Conservation (phyloP, 2,329 filamentous ascomycete genomes). For the Colletotrichum camelliae region DNA sequence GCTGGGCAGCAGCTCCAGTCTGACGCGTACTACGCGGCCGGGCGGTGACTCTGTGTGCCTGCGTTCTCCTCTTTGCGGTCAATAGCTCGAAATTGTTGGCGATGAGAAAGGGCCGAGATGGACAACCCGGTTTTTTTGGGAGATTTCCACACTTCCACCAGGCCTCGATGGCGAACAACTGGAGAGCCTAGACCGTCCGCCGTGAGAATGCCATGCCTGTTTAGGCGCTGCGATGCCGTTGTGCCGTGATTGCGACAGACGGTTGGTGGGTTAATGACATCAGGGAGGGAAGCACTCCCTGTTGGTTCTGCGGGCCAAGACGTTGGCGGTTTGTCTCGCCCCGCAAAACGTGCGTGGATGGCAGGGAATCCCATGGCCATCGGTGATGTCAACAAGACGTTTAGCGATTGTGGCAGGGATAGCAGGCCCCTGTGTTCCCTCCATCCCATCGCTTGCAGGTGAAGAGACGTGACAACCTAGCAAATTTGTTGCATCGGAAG, state of each 20-base stretch:
- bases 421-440: not conserved
- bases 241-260: conserved; percentile 17
- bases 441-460: not conserved
- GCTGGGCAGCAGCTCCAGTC: conserved; percentile 8
- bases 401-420: not conserved
- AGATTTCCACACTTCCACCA: not conserved
- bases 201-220: conserved; percentile 5
- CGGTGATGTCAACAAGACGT: conserved; percentile 20
- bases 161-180: not conserved
- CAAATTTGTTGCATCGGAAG: not conserved
- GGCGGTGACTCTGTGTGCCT: not conserved
- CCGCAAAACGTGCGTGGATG: not conserved
- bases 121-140: conserved; percentile 9
- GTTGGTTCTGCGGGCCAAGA: conserved; percentile 14
- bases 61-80: not conserved
- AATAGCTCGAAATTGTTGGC: not conserved
- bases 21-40: conserved; percentile 10
- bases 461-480: not conserved
- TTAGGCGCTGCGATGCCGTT: conserved; percentile 11
- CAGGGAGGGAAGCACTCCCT: conserved; percentile 3
- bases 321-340: conserved; percentile 5
- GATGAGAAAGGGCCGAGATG: not conserved
- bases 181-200: conserved; percentile 1
- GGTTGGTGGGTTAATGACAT: conserved; percentile 22
- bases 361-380: not conserved